Conservation (phyloP, 352 stramenopile genomes). For the Phytophthora idaei region DNA sequence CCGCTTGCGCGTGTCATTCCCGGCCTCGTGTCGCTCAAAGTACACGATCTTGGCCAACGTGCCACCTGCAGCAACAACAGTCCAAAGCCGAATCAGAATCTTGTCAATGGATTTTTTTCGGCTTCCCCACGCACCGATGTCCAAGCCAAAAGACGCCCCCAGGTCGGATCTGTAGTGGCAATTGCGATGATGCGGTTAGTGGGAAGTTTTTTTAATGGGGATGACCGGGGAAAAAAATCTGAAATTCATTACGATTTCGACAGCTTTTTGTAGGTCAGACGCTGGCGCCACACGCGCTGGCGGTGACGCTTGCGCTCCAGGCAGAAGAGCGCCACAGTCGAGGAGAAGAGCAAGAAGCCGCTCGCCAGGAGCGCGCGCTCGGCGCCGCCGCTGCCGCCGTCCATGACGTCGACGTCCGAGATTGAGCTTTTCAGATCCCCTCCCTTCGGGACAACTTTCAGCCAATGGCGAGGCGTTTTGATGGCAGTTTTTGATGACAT, state of each 20-base stretch:
- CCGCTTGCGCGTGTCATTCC: constrained; percentile 59
- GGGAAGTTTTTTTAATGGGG: background rate
- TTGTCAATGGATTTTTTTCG: constrained; percentile 4
- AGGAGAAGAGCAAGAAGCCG: constrained; percentile 81
- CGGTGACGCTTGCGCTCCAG: constrained; percentile 70
- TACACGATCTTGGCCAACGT: constrained; percentile 96
- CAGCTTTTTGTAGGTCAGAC: constrained; percentile 87
- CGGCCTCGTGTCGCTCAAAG: constrained; percentile 83
- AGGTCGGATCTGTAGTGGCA: constrained; percentile 68
- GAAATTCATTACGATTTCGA: constrained; percentile 63
- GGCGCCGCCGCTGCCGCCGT: background rate
- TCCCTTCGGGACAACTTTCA: background rate
- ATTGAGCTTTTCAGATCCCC: constrained; percentile 15
- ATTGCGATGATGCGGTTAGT: background rate
- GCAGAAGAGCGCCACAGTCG: constrained; percentile 66
- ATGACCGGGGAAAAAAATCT: background rate
- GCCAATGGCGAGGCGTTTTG: constrained; percentile 4
- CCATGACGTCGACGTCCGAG: constrained; percentile 1
- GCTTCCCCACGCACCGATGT: constrained; percentile 57
- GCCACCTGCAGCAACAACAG: constrained; percentile 60
- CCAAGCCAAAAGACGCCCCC: constrained; percentile 82
- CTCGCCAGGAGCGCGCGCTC: constrained; percentile 42
- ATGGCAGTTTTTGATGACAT: background rate
- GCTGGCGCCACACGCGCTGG: constrained; percentile 70
- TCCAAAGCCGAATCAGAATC: constrained; percentile 4